Conservation (phyloP, 2,329 filamentous ascomycete genomes). For the Alternaria sp. region DNA sequence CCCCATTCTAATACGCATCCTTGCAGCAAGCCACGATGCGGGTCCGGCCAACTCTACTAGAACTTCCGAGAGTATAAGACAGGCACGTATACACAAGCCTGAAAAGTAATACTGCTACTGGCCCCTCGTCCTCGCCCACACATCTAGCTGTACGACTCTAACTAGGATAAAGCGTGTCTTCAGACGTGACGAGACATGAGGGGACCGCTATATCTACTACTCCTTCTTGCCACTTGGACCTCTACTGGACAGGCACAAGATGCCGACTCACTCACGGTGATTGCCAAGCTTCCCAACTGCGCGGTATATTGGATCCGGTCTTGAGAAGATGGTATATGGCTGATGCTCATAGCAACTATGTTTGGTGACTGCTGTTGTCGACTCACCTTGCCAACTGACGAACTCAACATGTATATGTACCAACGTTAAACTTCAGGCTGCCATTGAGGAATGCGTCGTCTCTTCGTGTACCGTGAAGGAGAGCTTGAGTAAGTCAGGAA, state of each 20-base stretch:
- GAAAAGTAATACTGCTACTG: no score
- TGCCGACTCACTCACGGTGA: neutral
- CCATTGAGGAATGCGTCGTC: conserved; percentile 18
- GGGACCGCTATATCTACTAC: neutral
- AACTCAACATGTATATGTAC: conserved; percentile 25
- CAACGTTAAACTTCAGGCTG: conserved; percentile 11
- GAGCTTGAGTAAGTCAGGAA: neutral
- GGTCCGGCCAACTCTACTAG: neutral
- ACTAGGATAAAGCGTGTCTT: neutral
- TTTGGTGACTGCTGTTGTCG: conserved; percentile 16
- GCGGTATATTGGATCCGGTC: conserved; percentile 8
- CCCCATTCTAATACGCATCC: neutral
- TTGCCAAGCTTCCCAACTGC: conserved; percentile 10
- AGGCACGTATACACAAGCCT: neutral
- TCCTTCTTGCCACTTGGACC: neutral
- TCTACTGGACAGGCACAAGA: neutral
- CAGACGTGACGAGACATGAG: neutral
- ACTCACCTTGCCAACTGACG: conserved; percentile 20
- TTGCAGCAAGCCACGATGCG: neutral
- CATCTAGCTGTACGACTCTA: neutral
- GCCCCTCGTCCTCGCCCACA: neutral
- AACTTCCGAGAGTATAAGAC: neutral
- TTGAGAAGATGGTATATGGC: neutral
- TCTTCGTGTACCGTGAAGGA: neutral
- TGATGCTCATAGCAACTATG: conserved; percentile 20